Percentiles rank a stretch among this genome's conserved stretches.
These are phyloP conservation scores for Tothia fuscella DNA, from an alignment of 2,329 filamentous ascomycete species.

Conservation along the genomic window DNA sequence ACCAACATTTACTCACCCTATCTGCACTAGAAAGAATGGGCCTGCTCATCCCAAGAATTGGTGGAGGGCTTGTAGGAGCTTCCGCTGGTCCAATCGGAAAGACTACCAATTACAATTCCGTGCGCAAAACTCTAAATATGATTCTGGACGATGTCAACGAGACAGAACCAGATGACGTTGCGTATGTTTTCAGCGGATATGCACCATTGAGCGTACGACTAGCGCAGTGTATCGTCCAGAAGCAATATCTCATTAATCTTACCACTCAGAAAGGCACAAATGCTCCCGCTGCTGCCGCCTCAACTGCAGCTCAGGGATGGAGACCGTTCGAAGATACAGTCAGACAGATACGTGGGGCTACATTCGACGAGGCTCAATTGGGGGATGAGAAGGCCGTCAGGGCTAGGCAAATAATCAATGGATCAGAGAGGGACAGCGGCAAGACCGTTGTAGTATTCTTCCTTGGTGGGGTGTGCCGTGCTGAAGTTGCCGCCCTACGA, in stretches of 20 bases:
- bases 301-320: slow-evolving; percentile 57
- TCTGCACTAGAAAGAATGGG: slow-evolving; percentile 81
- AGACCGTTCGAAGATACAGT: slow-evolving; percentile 86
- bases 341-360: slow-evolving; percentile 75
- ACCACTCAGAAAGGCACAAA: slow-evolving; percentile 55
- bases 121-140: slow-evolving; percentile 75
- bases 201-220: slow-evolving; percentile 84
- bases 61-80: slow-evolving; percentile 42
- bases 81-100: slow-evolving; percentile 9
- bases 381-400: slow-evolving; percentile 88
- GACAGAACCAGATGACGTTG: slow-evolving; percentile 82
- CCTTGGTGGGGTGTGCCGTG: slow-evolving; percentile 90
- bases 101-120: slow-evolving; percentile 73
- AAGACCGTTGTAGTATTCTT: slow-evolving; percentile 96
- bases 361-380: slow-evolving; percentile 85
- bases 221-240: slow-evolving; percentile 86
- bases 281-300: slow-evolving; percentile 33
- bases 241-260: slow-evolving; percentile 56
- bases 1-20: slow-evolving; percentile 86
- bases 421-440: slow-evolving; percentile 47
- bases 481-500: slow-evolving; percentile 85
- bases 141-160: slow-evolving; percentile 97
- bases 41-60: slow-evolving; percentile 54
- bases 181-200: slow-evolving; percentile 97
- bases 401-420: slow-evolving; percentile 70